phyloP scores from a whole-genome alignment of 73 alveolate genomes.

The Durusdinium trenchii region DNA sequence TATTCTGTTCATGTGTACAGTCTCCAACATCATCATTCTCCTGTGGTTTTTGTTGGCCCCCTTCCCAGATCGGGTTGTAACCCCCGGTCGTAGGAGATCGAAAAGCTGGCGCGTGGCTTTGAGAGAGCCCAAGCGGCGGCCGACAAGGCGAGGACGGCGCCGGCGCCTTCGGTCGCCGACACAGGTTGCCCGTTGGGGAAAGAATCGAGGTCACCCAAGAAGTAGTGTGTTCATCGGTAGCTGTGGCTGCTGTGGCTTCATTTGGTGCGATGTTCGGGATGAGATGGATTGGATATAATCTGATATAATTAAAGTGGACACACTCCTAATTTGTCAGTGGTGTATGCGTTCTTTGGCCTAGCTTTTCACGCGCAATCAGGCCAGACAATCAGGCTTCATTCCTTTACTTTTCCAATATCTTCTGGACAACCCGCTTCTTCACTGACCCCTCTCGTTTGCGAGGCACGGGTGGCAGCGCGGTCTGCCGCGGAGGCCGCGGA shows the following conservation, averaged over 20 bases:
- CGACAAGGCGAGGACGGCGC: constrained; percentile 17
- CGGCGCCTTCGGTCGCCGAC: not conserved
- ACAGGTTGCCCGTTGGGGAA: not conserved
- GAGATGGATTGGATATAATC: no score
- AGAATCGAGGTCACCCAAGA: not conserved
- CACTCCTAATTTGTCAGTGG: not conserved
- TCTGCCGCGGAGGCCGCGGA: constrained; percentile 51
- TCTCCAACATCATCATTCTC: no score
- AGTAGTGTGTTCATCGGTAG: no score
- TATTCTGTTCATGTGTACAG: no score
- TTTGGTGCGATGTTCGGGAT: not conserved
- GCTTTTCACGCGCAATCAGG: not conserved
- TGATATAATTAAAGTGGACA: no score
- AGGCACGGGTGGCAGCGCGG: constrained; percentile 49
- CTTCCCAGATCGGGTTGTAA: no score
- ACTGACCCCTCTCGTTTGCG: not conserved
- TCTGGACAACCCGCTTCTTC: not conserved
- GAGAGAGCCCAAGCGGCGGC: constrained; percentile 32
- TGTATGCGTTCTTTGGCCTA: not conserved
- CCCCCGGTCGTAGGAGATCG: constrained; percentile 16
- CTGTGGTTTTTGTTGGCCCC: not conserved
- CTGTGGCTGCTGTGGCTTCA: not conserved
- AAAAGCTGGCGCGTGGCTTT: constrained; percentile 7
- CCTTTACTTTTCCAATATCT: no score
- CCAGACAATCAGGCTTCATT: not conserved